Conservation (phyloP, 2,329 filamentous ascomycete genomes). For the Scytalidium sp. region DNA sequence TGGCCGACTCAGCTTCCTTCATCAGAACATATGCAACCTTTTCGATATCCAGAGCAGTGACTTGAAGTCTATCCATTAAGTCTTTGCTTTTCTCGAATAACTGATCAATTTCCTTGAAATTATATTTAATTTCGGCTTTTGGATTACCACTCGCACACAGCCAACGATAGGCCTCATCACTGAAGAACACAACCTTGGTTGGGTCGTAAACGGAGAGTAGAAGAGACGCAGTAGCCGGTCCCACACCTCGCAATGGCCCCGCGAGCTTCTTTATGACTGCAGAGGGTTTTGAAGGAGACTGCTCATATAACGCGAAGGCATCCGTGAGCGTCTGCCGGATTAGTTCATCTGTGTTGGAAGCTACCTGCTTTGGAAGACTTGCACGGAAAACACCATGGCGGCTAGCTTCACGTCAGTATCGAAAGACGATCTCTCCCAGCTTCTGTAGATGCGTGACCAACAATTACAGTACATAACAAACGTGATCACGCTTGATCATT, state of each 20-base stretch:
- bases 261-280: constrained; percentile 52
- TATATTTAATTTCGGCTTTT: constrained; percentile 62
- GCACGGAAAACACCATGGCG: constrained; percentile 60
- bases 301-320: constrained; percentile 47
- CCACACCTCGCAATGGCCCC: constrained; percentile 65
- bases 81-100: constrained; percentile 43
- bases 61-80: constrained; percentile 46
- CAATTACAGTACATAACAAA: too few species aligned
- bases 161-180: constrained; percentile 77
- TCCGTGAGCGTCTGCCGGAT: constrained; percentile 47
- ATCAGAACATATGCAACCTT: constrained; percentile 70
- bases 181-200: constrained; percentile 66
- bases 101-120: constrained; percentile 61
- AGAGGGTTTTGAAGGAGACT: constrained; percentile 29
- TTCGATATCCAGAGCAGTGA: constrained; percentile 62
- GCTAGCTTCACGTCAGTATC: constrained; percentile 37
- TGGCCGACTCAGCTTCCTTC: constrained; percentile 30
- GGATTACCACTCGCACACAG: constrained; percentile 52
- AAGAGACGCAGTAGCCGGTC: constrained; percentile 76
- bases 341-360: constrained; percentile 46
- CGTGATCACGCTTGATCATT: too few species aligned
- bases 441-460: too few species aligned
- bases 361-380: constrained; percentile 55
- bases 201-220: constrained; percentile 65
- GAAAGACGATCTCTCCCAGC: neutral